Evolutionary conservation across 1,284 basidiomycete species (phyloP), one percentile per base, ranked within the genome.

Genomic region (Golubevia pallescens): DNA sequence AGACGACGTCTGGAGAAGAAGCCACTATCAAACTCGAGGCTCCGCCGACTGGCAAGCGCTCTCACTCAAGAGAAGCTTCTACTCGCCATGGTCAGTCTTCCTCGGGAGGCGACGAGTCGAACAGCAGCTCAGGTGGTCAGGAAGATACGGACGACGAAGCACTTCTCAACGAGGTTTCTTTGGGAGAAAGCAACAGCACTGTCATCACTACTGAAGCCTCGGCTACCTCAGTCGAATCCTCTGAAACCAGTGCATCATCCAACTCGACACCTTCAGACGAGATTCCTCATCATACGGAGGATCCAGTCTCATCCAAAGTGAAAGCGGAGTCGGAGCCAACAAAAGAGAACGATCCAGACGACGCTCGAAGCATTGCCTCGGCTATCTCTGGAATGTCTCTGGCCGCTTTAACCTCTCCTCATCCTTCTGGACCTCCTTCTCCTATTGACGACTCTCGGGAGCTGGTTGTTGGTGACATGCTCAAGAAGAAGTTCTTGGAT

Each of bases 401-500:
- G 10, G 81, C 80, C 14, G 77, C 80, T 21, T 62, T 81, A 13
- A 78, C 72, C 0, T 63, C 77, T 16, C 77, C 78, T 1, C 66
- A 65, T 4, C 66, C 69, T 1, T 75, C 71, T 3, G 71, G 68
- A 10, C 77, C 75, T 1, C 75, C 79, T 13, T 75, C 75, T 21
- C 75, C 77, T 2, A 72, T 75, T 42, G 71, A 72, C 48, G 75
- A 78, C 42, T 20, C 67, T 10, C 65, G 65, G 48, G 75, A 77
- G 42, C 74, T 71, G 52, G 77, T 79, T 2, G 73, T 75, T 13
- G 81, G 82, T 10, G 80, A 82, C 52, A 67, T 77, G 51, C 71
- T 84, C 62, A 84, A 84, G 68, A 69, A 68, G 32, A 74, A 77
- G 58, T 84, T 84, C 66, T 68, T 78, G 58, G 74, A 84, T 38